These are phyloP conservation scores for Colletotrichum camelliae DNA, from an alignment of 2,329 filamentous ascomycete genomes.

Conservation along the genomic window DNA sequence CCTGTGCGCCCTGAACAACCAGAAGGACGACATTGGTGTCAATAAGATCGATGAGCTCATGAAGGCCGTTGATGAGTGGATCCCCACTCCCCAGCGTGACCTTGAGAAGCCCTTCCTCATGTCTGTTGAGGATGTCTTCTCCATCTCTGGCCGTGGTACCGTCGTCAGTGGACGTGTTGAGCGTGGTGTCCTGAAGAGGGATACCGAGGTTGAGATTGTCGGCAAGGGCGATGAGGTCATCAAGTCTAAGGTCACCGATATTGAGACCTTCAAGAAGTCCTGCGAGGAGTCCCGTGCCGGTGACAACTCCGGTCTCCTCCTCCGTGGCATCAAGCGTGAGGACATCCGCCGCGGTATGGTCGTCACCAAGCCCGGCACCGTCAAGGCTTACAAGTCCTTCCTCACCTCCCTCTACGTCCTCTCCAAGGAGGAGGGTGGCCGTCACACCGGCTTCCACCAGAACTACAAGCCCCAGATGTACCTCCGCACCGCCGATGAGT, in stretches of 20 bases:
- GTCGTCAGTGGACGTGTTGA: constrained; percentile 97
- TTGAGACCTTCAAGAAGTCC: constrained; percentile 99
- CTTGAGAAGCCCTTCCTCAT: constrained; percentile 99
- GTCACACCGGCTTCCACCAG: constrained; percentile 92
- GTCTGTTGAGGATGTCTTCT: constrained; percentile 94
- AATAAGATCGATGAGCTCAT: constrained; percentile 92
- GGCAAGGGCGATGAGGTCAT: constrained; percentile 82
- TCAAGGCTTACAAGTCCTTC: constrained; percentile 91
- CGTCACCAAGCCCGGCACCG: constrained; percentile 79
- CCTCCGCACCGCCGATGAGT: constrained; percentile 88
- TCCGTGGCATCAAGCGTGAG: constrained; percentile 95
- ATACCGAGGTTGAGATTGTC: constrained; percentile 92
- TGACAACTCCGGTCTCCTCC: constrained; percentile 96
- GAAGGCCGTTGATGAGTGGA: constrained; percentile 90
- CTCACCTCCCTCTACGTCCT: constrained; percentile 95
- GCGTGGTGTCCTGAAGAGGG: constrained; percentile 92
- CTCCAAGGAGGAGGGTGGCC: constrained; percentile 96
- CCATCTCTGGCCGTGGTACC: constrained; percentile 91
- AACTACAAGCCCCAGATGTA: constrained; percentile 98
- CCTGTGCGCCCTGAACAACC: constrained; percentile 89
- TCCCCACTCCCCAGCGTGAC: constrained; percentile 92
- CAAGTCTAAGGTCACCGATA: constrained; percentile 99
- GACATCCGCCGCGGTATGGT: constrained; percentile 97
- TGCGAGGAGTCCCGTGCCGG: constrained; percentile 95
- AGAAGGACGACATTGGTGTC: constrained; percentile 84